These are phyloP conservation scores for Phytophthora quininea DNA, from an alignment of 352 stramenopile genomes.

Conservation along the genomic window DNA sequence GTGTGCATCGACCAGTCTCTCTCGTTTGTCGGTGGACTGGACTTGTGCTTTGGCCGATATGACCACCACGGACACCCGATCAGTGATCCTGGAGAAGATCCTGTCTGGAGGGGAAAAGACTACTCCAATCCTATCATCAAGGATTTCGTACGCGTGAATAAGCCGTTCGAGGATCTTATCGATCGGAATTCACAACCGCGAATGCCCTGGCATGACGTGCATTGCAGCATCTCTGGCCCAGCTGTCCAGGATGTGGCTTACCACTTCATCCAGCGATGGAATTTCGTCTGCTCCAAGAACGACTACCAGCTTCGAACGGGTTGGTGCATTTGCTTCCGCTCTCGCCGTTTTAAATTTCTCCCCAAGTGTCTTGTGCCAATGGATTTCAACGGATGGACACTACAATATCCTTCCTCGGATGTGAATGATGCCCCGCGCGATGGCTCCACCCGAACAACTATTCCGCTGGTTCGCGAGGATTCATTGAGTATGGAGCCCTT, in stretches of 20 bases:
- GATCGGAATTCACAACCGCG: slow-evolving; percentile 76
- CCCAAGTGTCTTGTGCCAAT: slow-evolving; percentile 88
- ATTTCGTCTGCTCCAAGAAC: slow-evolving; percentile 90
- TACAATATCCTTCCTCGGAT: slow-evolving; percentile 76
- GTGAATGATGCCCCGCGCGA: slow-evolving; percentile 35
- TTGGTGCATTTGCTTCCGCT: slow-evolving; percentile 89
- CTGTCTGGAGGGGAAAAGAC: slow-evolving; percentile 84
- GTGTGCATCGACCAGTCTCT: slow-evolving; percentile 90
- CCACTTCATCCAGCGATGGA: slow-evolving; percentile 94
- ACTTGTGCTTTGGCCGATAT: slow-evolving; percentile 91
- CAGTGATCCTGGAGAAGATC: slow-evolving; percentile 65
- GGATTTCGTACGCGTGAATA: slow-evolving; percentile 87
- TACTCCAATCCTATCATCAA: slow-evolving; percentile 92
- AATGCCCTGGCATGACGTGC: slow-evolving; percentile 91
- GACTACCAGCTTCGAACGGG: slow-evolving; percentile 86
- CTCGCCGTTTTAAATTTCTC: slow-evolving; percentile 82
- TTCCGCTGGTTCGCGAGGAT: slow-evolving; percentile 62
- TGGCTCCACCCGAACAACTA: slow-evolving; percentile 41
- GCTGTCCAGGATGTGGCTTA: slow-evolving; percentile 86
- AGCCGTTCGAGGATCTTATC: slow-evolving; percentile 85
- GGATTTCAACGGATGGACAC: slow-evolving; percentile 84
- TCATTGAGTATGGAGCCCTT: slow-evolving; percentile 65
- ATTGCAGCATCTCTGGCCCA: slow-evolving; percentile 83
- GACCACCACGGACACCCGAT: slow-evolving; percentile 81
- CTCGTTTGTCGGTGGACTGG: slow-evolving; percentile 84